Conservation (phyloP, 1,284 basidiomycete species). For the Butyriboletus pseudospeciosus region DNA sequence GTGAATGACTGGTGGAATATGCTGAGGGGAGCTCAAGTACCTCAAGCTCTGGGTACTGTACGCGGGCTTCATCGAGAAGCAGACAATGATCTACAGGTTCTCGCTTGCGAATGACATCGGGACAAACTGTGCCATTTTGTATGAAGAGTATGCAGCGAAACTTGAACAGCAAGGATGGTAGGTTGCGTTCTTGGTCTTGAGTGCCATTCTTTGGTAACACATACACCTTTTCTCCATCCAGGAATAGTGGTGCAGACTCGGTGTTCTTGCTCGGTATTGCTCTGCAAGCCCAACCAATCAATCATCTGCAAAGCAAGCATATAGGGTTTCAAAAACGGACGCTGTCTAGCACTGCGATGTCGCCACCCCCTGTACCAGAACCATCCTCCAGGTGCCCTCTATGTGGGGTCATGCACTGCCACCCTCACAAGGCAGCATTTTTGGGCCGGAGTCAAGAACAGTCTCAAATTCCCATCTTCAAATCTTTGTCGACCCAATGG, state of each 20-base stretch:
- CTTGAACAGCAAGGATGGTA: slow-evolving; percentile 73
- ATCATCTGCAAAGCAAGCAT: slow-evolving; percentile 71
- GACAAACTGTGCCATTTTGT: slow-evolving; percentile 73
- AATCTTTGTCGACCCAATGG: slow-evolving; percentile 67
- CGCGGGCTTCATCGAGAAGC: slow-evolving; percentile 72
- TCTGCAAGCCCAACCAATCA: slow-evolving; percentile 68
- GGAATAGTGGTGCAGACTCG: slow-evolving; percentile 82
- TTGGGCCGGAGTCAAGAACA: slow-evolving; percentile 23
- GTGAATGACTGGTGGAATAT: slow-evolving; percentile 60
- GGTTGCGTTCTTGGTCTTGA: slow-evolving; percentile 2
- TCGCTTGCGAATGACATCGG: slow-evolving; percentile 89
- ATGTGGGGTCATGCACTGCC: slow-evolving; percentile 21
- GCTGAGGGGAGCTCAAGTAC: slow-evolving; percentile 74
- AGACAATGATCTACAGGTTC: slow-evolving; percentile 77
- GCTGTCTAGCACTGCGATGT: slow-evolving; percentile 48
- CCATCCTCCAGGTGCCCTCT: slow-evolving; percentile 29
- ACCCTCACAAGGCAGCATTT: slow-evolving; percentile 24
- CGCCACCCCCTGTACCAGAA: slow-evolving; percentile 31
- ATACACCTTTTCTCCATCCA: slow-evolving; percentile 30
- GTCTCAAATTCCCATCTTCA: slow-evolving; percentile 55
- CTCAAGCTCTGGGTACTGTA: slow-evolving; percentile 93
- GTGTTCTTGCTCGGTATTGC: slow-evolving; percentile 85
- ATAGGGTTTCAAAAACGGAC: slow-evolving; percentile 80
- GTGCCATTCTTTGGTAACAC: slow-evolving; percentile 2
- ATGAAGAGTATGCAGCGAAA: slow-evolving; percentile 86